phyloP scores from a whole-genome alignment of 2,329 filamentous ascomycete species.

The Plectosphaerella sp. region DNA sequence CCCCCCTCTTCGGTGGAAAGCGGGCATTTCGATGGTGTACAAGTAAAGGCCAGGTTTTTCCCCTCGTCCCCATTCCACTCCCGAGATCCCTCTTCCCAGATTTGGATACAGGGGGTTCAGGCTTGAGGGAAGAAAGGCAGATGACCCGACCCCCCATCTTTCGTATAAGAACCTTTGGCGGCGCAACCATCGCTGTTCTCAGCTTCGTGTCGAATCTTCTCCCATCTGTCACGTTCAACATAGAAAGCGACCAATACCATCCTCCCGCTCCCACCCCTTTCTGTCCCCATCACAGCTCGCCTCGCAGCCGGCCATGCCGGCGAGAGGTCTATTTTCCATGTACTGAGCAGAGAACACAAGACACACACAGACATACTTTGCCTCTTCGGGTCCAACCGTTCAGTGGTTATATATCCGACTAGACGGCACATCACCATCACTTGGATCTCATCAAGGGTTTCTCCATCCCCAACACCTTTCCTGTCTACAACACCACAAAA shows the following conservation, averaged over 20 bases:
- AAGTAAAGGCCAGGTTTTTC: too few species aligned
- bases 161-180: background rate
- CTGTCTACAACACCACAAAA: background rate
- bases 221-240: conserved; percentile 1
- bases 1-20: too few species aligned
- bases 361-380: background rate
- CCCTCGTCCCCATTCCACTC: too few species aligned
- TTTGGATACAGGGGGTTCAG: too few species aligned
- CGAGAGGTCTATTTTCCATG: background rate
- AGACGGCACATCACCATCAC: background rate
- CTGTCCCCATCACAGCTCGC: background rate
- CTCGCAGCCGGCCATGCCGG: conserved; percentile 13
- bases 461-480: background rate
- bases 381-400: conserved; percentile 4
- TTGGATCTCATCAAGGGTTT: too few species aligned
- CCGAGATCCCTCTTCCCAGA: too few species aligned
- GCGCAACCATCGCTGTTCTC: background rate
- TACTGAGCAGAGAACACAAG: background rate
- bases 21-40: too few species aligned
- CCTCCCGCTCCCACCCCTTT: background rate
- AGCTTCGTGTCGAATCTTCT: background rate
- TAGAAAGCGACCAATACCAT: background rate
- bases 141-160: too few species aligned
- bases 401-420: background rate
- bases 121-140: too few species aligned